phyloP scores from a whole-genome alignment of 192 early-diverging fungal genomes.

The Lunasporangiospora selenospora region DNA sequence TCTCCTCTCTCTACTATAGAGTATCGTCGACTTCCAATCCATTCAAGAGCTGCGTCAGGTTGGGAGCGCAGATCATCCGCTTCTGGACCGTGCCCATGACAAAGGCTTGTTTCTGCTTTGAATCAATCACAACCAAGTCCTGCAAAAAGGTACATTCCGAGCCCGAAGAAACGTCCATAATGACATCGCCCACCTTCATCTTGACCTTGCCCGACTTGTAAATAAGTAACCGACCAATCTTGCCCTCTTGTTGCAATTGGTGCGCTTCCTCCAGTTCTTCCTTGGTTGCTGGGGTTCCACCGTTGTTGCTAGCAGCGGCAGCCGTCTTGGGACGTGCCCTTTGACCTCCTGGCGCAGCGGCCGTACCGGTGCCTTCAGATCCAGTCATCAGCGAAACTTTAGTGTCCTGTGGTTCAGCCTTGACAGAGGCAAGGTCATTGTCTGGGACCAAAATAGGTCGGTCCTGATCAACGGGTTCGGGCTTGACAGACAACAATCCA shows the following conservation, averaged over 20 bases:
- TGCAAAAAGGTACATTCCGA: constrained; percentile 64
- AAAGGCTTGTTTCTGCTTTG: constrained; percentile 54
- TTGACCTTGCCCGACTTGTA: constrained; percentile 74
- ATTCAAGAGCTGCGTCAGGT: constrained; percentile 56
- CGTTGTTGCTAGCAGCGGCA: constrained; percentile 10
- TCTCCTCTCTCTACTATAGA: too few relatives aligned
- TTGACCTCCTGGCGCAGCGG: constrained; percentile 19
- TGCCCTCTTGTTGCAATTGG: constrained; percentile 56
- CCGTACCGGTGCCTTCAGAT: neutral
- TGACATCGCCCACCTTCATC: constrained; percentile 65
- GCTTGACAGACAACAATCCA: constrained; percentile 28
- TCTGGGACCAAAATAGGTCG: constrained; percentile 23
- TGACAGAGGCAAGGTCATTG: constrained; percentile 7
- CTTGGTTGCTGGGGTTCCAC: neutral
- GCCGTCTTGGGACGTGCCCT: constrained; percentile 18
- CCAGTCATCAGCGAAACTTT: too few relatives aligned
- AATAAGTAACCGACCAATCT: constrained; percentile 63
- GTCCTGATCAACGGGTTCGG: constrained; percentile 35
- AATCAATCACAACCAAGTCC: constrained; percentile 65
- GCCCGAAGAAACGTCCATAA: constrained; percentile 63
- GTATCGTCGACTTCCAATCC: constrained; percentile 40
- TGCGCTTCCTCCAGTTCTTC: constrained; percentile 2
- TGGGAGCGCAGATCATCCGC: constrained; percentile 65
- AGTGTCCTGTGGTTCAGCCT: constrained; percentile 17
- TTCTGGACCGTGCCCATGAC: constrained; percentile 65